Base-by-base conservation (phyloP, 495 filamentous ascomycete species). In the Darksidea phi region DNA sequence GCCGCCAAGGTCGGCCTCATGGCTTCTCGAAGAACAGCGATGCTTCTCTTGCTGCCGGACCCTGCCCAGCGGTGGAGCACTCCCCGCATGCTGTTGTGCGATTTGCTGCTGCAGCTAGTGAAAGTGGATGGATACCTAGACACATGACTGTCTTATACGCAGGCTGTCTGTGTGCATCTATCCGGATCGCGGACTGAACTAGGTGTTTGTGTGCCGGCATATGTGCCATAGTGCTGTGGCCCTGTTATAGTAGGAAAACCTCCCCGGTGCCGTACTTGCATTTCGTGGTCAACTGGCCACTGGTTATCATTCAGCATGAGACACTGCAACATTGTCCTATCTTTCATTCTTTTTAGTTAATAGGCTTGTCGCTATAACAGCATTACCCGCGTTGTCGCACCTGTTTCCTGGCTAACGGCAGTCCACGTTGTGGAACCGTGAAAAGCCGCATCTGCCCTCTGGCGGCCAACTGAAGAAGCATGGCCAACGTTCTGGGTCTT, bases 401-500 rank as follows among this genome's bases (percentile, higher is more conserved):
- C 36, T 34, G 18, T 51, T n/a, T 18, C 24, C 34, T 50, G 54
- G 48, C 28, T 47, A 34, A 10, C 26, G 12, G 43, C 54, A 12
- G 61, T 48, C 48, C 21, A 15, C 37, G 36, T 18, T 57, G 59
- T 61, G 2, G 43, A 63, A 2, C 21, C 48, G 7, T 26, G 38
- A 63, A 45, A 57, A 18, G 26, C 45, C 34, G 18, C 24, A 26
- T 46, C 52, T 5, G n/a, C 46, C 43, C 51, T 18, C 47, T 7
- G 25, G 13, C 18, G 28, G 48, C 21, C 17, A 6, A 24, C 34
- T 38, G 53, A 58, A 41, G 28, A 46, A 57, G 57, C 51, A 68
- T 68, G 66, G 61, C 43, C 48, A 26, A 58, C 17, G 54, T 65
- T 20, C 42, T 62, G 41, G 66, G 66, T 18, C 59, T 68, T 57